Conservation (phyloP, 2,329 filamentous ascomycete species). For the Colletotrichum graminicola region DNA sequence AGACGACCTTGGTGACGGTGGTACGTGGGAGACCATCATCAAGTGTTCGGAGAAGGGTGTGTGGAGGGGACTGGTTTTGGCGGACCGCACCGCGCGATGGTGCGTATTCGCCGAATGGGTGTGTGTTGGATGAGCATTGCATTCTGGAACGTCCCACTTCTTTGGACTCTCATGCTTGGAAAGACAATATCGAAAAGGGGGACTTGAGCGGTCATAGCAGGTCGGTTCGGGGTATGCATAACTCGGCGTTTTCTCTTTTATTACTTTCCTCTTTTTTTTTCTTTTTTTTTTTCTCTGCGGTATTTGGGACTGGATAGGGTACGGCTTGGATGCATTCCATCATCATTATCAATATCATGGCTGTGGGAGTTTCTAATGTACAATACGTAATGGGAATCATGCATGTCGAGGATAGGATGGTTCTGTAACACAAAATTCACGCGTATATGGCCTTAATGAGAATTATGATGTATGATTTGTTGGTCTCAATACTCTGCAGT, state of each 20-base stretch:
- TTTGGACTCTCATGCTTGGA: constrained; percentile 20
- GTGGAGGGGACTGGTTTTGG: constrained; percentile 85
- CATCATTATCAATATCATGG: constrained; percentile 18
- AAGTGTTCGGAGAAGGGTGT: constrained; percentile 86
- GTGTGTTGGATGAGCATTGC: constrained; percentile 56
- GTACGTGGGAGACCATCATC: constrained; percentile 90
- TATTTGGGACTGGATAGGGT: constrained; percentile 23
- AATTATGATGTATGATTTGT: constrained; percentile 12
- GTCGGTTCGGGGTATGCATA: constrained; percentile 38
- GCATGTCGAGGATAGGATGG: constrained; percentile 37
- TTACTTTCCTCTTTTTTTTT: constrained; percentile 13
- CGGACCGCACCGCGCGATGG: constrained; percentile 87
- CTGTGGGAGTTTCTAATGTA: constrained; percentile 39
- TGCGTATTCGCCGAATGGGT: constrained; percentile 94
- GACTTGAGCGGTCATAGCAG: constrained; percentile 19
- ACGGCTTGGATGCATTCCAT: constrained; percentile 1
- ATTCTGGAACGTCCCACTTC: constrained; percentile 20
- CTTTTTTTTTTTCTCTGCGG: constrained; percentile 14
- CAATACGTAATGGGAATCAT: constrained; percentile 42
- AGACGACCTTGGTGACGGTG: constrained; percentile 76
- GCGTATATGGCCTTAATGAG: constrained; percentile 37
- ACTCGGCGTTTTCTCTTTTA: constrained; percentile 40
- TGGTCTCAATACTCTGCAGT: background rate
- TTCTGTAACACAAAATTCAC: constrained; percentile 41
- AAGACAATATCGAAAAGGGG: constrained; percentile 34